Percentiles rank a stretch among this genome's conserved stretches.
These are phyloP conservation scores for Didymella segeticola DNA, from an alignment of 2,329 filamentous ascomycete species.

Conservation along the genomic window DNA sequence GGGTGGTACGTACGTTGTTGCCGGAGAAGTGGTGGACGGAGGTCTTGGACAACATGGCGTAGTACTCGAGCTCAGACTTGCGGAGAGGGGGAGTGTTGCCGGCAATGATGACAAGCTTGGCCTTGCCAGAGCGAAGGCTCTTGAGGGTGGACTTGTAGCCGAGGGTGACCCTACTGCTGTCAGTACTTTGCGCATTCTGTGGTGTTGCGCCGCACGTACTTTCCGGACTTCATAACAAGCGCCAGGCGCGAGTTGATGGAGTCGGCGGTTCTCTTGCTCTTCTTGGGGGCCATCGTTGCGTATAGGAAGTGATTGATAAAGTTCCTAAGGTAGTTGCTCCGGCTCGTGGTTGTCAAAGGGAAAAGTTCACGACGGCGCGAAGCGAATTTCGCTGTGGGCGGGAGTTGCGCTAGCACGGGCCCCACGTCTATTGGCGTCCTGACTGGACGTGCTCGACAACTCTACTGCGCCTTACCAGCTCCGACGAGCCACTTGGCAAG, in stretches of 20 bases:
- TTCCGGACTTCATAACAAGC: slow-evolving; percentile 73
- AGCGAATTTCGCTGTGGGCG: slow-evolving; percentile 19
- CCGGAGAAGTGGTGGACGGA: slow-evolving; percentile 97
- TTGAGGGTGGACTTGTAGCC: slow-evolving; percentile 92
- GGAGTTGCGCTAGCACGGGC: not conserved
- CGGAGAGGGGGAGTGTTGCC: slow-evolving; percentile 97
- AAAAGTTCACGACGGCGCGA: slow-evolving; percentile 13
- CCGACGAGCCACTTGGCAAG: too few species aligned
- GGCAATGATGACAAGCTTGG: slow-evolving; percentile 95
- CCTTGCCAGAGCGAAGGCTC: slow-evolving; percentile 89
- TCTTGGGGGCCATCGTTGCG: slow-evolving; percentile 74
- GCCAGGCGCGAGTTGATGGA: slow-evolving; percentile 73
- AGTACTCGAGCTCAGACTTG: slow-evolving; percentile 95
- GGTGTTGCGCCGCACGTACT: slow-evolving; percentile 47
- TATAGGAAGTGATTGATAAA: slow-evolving; percentile 39
- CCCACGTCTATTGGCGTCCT: not conserved
- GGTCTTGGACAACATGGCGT: slow-evolving; percentile 74
- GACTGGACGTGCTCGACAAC: too few species aligned
- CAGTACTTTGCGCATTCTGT: slow-evolving; percentile 15
- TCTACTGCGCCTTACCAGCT: too few species aligned
- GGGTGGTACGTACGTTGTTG: slow-evolving; percentile 86
- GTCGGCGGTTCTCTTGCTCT: slow-evolving; percentile 83
- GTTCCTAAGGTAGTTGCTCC: slow-evolving; percentile 30
- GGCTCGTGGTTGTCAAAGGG: slow-evolving; percentile 17
- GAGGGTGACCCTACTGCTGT: slow-evolving; percentile 70